Base-by-base conservation (phyloP, 176 grass and related monocot species). In the Typha latifolia region DNA sequence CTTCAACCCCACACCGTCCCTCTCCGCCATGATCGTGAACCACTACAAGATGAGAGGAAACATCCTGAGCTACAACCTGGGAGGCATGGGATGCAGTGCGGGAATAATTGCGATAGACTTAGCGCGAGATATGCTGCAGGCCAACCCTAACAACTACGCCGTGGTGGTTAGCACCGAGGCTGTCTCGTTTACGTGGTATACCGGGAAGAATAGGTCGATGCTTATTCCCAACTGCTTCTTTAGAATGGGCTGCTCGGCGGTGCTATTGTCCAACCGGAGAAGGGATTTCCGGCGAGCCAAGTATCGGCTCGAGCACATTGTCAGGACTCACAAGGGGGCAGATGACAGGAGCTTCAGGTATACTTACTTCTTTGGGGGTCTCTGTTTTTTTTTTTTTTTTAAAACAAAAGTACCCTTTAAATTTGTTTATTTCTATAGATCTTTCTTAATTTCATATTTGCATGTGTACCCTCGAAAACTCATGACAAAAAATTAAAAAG, bases 1-100 rank as follows among this genome's bases (percentile, higher is more conserved):
- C 69, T 97, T 97, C 89, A 97, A 97, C 76, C 93, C 93, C 4
- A 97, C 93, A 0, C 93, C 93, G 1, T 97, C 93, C 0, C 83
- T 97, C 5, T 97, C 93, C 0, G 93, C 93, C 51, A 97, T 97
- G 93, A 97, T 97, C 80, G 85, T 97, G 4, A 97, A 97, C 80
- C 93, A 97, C 83, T 97, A 92, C 89, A 92, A 97, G 77, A 97
- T 97, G 93, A 73, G 89, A 19, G 89, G 93, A 0, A 97, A 97
- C 80, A 92, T 97, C 57, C 84, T 97, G 68, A 97, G 93, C 89
- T 97, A 97, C 83, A 97, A 97, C 86, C 84, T 97, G 9, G 93
- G 93, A 1, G 93, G 93, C 68, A 97, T 92, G 93, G 93, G 93
- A 3, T 92, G 93, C 88, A 97, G 93, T 77, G 93, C 93, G 1